These are phyloP conservation scores for Trichoderma asperellum DNA, from an alignment of 2,329 filamentous ascomycete species.

Conservation along the genomic window DNA sequence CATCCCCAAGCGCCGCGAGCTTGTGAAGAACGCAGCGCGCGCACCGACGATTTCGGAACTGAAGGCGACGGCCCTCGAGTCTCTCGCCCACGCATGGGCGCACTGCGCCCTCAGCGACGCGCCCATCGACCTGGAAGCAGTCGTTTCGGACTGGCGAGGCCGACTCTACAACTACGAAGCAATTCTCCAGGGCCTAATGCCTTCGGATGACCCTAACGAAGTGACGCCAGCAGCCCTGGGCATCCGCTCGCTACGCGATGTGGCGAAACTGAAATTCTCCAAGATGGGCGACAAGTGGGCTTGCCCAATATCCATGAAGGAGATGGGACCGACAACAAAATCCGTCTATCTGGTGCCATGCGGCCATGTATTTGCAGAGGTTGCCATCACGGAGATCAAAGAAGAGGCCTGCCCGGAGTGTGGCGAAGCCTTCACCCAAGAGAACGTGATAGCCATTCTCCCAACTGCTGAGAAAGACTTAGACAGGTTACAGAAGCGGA, in stretches of 20 bases:
- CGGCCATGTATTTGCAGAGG: conserved; percentile 90
- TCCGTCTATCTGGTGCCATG: conserved; percentile 92
- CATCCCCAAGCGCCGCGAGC: conserved; percentile 92
- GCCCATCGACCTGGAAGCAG: conserved; percentile 67
- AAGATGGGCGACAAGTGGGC: conserved; percentile 64
- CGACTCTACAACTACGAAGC: conserved; percentile 95
- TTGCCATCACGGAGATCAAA: conserved; percentile 78
- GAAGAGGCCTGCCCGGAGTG: conserved; percentile 72
- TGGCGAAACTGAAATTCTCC: conserved; percentile 80
- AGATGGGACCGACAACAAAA: conserved; percentile 76
- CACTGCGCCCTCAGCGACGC: conserved; percentile 85
- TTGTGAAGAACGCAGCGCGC: conserved; percentile 90
- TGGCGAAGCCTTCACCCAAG: conserved; percentile 69
- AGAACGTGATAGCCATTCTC: conserved; percentile 83
- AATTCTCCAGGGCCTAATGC: conserved; percentile 66
- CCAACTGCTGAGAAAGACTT: conserved; percentile 73
- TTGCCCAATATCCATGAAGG: conserved; percentile 87
- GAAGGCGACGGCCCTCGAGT: conserved; percentile 85
- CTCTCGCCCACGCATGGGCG: conserved; percentile 83
- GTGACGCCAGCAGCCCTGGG: conserved; percentile 52
- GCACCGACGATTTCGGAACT: conserved; percentile 80
- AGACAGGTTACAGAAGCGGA: conserved; percentile 65
- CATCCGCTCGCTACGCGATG: conserved; percentile 83
- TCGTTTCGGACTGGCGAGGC: conserved; percentile 84
- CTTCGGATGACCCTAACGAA: conserved; percentile 62